These are phyloP conservation scores for Letharia lupina DNA, from an alignment of 495 filamentous ascomycete genomes.

Conservation along the genomic window DNA sequence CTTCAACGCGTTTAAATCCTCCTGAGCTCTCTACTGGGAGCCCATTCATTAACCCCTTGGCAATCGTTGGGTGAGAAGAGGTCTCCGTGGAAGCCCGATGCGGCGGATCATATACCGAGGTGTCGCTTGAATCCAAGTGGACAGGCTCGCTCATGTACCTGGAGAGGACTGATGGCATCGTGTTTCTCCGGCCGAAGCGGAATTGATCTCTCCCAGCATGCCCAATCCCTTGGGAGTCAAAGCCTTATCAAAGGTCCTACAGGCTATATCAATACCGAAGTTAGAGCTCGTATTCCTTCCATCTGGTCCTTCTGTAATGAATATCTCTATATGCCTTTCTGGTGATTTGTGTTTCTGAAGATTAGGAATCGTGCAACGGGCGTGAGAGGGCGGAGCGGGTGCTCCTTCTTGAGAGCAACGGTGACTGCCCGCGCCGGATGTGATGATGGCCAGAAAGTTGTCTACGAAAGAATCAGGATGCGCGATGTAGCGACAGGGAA, in stretches of 20 bases:
- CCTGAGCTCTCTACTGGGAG: conserved; percentile 1
- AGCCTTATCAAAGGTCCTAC: neutral
- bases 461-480: neutral
- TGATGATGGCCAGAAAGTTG: neutral
- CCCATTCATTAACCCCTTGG: conserved; percentile 16
- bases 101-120: conserved; percentile 25
- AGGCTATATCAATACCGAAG: neutral
- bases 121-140: conserved; percentile 25
- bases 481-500: neutral
- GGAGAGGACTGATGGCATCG: conserved; percentile 52
- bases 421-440: neutral
- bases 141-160: conserved; percentile 39
- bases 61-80: conserved; percentile 5
- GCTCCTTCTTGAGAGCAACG: neutral
- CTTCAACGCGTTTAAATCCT: conserved; percentile 18
- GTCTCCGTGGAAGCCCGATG: conserved; percentile 21
- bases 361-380: conserved; percentile 11
- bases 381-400: neutral
- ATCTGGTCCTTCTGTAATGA: neutral
- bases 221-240: neutral
- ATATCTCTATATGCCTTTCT: neutral
- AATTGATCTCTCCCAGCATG: conserved; percentile 6
- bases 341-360: neutral
- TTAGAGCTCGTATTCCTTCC: neutral
- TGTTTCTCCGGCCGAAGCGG: neutral